Evolutionary conservation across 2,329 filamentous ascomycete species (phyloP), one percentile per base, ranked within the genome.

Genomic region (Chaetomium olivaceum): DNA sequence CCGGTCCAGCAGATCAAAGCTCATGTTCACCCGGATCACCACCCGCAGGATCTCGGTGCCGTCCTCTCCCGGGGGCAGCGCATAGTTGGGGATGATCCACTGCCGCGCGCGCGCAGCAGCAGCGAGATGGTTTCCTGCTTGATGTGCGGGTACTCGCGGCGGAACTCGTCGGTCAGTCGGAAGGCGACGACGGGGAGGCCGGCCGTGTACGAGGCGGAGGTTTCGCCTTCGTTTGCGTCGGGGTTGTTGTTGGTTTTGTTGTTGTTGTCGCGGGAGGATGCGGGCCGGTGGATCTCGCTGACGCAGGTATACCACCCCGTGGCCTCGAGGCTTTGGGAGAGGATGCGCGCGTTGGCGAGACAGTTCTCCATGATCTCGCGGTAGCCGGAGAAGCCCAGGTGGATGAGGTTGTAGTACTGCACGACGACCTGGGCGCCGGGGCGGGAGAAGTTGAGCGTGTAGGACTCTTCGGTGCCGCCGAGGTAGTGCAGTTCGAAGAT

Each of bases 331-430:
- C 82, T 82, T 67, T 88, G 85, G 57, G 85, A 87, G 16, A 91
- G 78, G 1, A 90, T 74, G 1, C 88, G 81, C 1, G 89, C 88
- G 71, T 91, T 91, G 33, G 82, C 75, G 46, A 91, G 77, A 58
- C 85, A 86, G 72, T 89, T 90, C 73, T 90, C 87, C 85, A 88
- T 90, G 66, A 89, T 82, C 43, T 79, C 78, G 12, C 81, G 82
- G 76, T 89, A 92, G 11, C 89, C 89, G 2, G 80, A 78, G 75
- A 87, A 88, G 2, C 89, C 89, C 0, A 91, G 82, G 68, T 90
- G 88, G 66, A 91, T 87, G 14, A 91, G 79, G 71, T 91, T 91
- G 77, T 87, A 91, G 76, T 91, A 91, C 73, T 91, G 89, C 0
- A 83, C 88, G 67, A 91, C 87, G 64, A 91, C 81, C 67, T 91